Evolutionary conservation across 495 filamentous ascomycete species (phyloP), one percentile per base, ranked within the genome.

Genomic region (Pseudoneurospora amorphoporcata): DNA sequence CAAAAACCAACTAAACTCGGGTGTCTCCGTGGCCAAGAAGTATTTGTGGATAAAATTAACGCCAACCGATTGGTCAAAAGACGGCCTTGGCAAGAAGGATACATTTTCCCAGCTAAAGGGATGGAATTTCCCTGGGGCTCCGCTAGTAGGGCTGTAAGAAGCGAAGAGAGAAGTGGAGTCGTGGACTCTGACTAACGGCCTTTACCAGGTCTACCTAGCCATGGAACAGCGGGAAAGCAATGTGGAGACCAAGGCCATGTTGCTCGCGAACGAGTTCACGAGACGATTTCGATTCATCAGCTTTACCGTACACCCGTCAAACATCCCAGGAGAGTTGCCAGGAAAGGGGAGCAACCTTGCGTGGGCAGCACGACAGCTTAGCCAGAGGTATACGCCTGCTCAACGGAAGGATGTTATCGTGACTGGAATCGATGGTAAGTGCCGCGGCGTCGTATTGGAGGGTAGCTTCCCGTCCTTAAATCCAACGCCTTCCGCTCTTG

Each of bases 261-360:
- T 79, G 3, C 78, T 91, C 17, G 81, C 88, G 23, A 82, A 85
- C 8, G 82, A 83, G 69, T 91, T 88, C 73, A 80, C 84, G 69
- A 87, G 85, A 72, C 86, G 84, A 69, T 92, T 92, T 72, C 87
- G 86, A 35, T 83, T 82, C 72, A 87, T 92, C 69, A 85, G 86
- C 47, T 85, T 84, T 72, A 90, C 89, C 19, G 78, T 91, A 32
- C 90, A 92, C 76, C 89, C 90, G 0, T 73, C 82, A 32, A 87
- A 87, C 43, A 86, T 91, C 32, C 85, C 85, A 1, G 86, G 88
- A 16, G 89, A 92, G 75, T 85, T 89, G 68, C 86, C 88, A 39
- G 90, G 89, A 70, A 92, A 91, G 75, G 89, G 89, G 73, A 91
- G 89, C 79, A 92, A 92, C 78, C 81, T 90, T 42, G 86, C 86